Evolutionary conservation across 164 flowering plant genomes (phyloP), one percentile per base, ranked within the genome.

Genomic region (Cinnamomum chago): DNA sequence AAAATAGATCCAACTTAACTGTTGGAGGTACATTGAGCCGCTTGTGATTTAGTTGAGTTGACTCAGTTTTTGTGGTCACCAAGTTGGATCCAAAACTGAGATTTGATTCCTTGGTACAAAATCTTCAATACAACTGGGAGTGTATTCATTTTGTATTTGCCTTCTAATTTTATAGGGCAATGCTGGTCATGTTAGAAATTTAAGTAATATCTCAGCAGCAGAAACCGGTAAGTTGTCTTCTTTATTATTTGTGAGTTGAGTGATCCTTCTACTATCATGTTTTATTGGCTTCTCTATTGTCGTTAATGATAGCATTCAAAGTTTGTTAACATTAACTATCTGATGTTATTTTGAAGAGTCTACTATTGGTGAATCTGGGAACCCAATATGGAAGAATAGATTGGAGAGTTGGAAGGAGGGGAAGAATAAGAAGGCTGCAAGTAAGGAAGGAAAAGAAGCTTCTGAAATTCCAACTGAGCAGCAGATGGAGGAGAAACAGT

Each of bases 321-420:
- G 17, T 6, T 4, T 74, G 52, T 51, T 70, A 62, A 69, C 1
- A 17, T 30, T 62, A 50, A 15, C 60, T 58, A 47, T 60, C 27
- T 27, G 17, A 2, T 74, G 12, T 80, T 75, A 73, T 75, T 68
- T 68, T 82, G 82, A 78, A 95, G 98, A 95, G 71, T 52, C 84
- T 40, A 17, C 22, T n/a, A 84, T 85, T 80, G 89, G 86, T 76
- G 98, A 95, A 70, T 78, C 83, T 69, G 98, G 97, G 72, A 92
- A 91, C 81, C 92, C 98, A 7, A 86, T 95, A 62, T 95, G 99
- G 98, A 93, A 91, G 90, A 93, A 89, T 75, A 83, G 99, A 65
- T 95, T 95, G 69, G 95, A 88, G 77, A 92, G 99, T 76, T 95
- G 99, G 99, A 93, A 85, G 80, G 99, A 89, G 24, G 92, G 90